These are phyloP conservation scores for Fusarium pseudograminearum DNA, from an alignment of 2,329 filamentous ascomycete genomes.

Conservation along the genomic window DNA sequence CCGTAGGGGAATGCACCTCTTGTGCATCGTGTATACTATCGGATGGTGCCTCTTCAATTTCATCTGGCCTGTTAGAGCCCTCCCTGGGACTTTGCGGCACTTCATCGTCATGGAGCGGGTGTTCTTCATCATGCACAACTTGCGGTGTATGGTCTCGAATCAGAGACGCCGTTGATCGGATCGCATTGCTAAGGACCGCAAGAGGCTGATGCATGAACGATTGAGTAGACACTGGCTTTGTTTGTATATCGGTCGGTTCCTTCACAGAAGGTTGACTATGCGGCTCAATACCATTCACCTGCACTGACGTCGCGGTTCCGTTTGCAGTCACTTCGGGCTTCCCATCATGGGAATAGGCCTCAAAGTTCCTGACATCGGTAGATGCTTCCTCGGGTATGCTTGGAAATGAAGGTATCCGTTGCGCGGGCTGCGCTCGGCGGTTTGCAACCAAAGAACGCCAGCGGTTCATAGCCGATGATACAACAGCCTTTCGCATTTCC, in stretches of 20 bases:
- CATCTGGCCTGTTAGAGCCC: not conserved
- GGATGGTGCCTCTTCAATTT: constrained; percentile 10
- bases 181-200: constrained; percentile 15
- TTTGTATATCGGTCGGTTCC: constrained; percentile 7
- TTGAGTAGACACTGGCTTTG: constrained; percentile 9
- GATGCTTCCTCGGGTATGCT: constrained; percentile 33
- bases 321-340: constrained; percentile 14
- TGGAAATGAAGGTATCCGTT: constrained; percentile 24
- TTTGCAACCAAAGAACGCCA: constrained; percentile 43
- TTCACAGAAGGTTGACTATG: constrained; percentile 13
- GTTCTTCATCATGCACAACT: not conserved
- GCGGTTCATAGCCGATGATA: constrained; percentile 42
- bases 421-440: constrained; percentile 23
- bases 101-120: constrained; percentile 6
- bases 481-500: constrained; percentile 37
- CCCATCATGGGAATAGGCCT: constrained; percentile 18
- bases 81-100: constrained; percentile 5
- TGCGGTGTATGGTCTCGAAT: constrained; percentile 11
- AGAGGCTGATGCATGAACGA: constrained; percentile 29
- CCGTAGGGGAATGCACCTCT: constrained; percentile 10
- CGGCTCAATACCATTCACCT: constrained; percentile 26
- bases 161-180: constrained; percentile 19
- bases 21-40: not conserved
- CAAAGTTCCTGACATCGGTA: constrained; percentile 28
- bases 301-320: not conserved